These are phyloP conservation scores for Lycium ferocissimum DNA, from an alignment of 257 asterid species.

Conservation along the genomic window DNA sequence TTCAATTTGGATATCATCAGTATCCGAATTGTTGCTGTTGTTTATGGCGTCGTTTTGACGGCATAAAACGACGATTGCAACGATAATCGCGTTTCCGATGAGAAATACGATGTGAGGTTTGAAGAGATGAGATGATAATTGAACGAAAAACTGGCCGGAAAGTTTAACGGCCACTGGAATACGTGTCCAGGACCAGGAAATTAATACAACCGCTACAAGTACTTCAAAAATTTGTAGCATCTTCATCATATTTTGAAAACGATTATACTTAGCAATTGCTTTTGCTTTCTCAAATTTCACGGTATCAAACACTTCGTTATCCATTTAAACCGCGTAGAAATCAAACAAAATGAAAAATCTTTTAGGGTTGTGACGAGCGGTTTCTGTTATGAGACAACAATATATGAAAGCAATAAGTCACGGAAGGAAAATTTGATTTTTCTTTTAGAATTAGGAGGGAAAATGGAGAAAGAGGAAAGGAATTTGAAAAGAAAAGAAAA, in stretches of 20 bases:
- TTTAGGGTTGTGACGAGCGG: too few relatives aligned
- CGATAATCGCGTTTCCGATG: conserved; percentile 73
- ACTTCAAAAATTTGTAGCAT: conserved; percentile 56
- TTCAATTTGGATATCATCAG: conserved; percentile 49
- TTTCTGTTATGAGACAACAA: too few relatives aligned
- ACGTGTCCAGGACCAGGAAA: conserved; percentile 76
- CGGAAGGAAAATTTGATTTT: neutral
- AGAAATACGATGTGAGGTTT: conserved; percentile 83
- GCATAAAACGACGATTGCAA: conserved; percentile 51
- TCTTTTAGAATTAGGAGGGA: conserved; percentile 27
- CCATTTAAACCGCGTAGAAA: conserved; percentile 33
- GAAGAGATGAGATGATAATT: conserved; percentile 43
- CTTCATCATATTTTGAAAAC: conserved; percentile 49
- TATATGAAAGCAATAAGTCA: too few relatives aligned
- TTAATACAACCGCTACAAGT: conserved; percentile 45
- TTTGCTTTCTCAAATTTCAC: conserved; percentile 47
- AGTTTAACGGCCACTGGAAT: conserved; percentile 48
- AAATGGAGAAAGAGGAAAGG: conserved; percentile 24
- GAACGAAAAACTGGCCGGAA: conserved; percentile 33
- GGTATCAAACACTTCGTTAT: conserved; percentile 35
- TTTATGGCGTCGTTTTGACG: conserved; percentile 46
- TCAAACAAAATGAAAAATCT: too few relatives aligned
- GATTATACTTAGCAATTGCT: conserved; percentile 53
- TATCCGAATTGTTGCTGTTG: conserved; percentile 18
- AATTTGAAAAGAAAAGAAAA: conserved; percentile 26